Evolutionary conservation across 2,329 filamentous ascomycete species (phyloP), one percentile per base, ranked within the genome.

Genomic region (Seiridium unicorne): DNA sequence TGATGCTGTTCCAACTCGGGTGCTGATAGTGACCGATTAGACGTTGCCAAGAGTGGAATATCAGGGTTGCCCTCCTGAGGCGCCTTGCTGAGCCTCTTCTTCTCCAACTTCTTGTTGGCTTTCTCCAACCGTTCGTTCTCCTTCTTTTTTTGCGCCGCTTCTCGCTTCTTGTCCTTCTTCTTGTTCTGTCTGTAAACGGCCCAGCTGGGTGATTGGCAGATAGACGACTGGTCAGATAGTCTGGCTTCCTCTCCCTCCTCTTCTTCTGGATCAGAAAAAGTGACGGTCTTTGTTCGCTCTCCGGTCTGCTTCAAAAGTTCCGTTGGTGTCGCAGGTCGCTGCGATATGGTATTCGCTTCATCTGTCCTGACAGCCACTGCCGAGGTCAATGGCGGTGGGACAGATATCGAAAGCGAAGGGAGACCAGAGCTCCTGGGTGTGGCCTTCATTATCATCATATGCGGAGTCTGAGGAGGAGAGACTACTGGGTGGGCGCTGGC

Each of bases 191-290:
- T 77, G 64, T 84, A 84, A 31, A 82, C 80, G 63, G 86, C 84
- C 85, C 85, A 88, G 59, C 80, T 86, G 1, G 85, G 85, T 1
- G 85, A 88, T 59, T 86, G 83, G 62, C 85, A 88, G 58, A 87
- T 84, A 0, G 79, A 81, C 3, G 78, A 80, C 53, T 78, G 72
- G 54, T 79, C 79, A 3, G 77, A 79, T 62, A 72, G 69, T n/a
- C 66, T 60, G 34, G 72, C 69, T 9, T 72, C 69, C 44, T 71
- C 71, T 11, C 57, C 70, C 61, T 72, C 69, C 47, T 71, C 71
- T 18, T 58, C 70, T 62, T 72, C 69, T 5, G 73, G 71, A 36
- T 73, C 70, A 31, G 74, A 67, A 55, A 78, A 77, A 31, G 76
- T 76, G 42, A 79, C 77, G 18, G 74, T 74, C 67, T 78, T 79